Evolutionary conservation across 1,284 basidiomycete species (phyloP).

Genomic region (Laetiporus sulphureus): DNA sequence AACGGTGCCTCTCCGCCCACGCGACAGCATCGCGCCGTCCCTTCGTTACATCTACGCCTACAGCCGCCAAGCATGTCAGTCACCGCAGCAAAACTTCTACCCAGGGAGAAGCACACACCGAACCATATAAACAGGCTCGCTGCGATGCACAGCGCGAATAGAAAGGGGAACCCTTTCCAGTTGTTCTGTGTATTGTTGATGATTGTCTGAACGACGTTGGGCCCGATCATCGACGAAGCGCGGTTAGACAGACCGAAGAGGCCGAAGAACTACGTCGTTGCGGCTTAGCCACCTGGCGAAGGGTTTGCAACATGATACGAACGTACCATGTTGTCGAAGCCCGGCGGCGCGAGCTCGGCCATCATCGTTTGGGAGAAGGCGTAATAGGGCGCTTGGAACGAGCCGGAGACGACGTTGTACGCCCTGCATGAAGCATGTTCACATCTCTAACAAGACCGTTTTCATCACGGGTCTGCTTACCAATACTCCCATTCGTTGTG

Average conservation of each 20-base stretch:
- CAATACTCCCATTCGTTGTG: constrained; percentile 85
- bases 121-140: constrained; percentile 71
- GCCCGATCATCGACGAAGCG: constrained; percentile 77
- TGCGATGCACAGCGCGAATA: constrained; percentile 62
- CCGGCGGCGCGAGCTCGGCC: constrained; percentile 77
- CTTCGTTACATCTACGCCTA: constrained; percentile 60
- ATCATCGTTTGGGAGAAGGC: constrained; percentile 87
- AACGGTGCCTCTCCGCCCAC: constrained; percentile 43
- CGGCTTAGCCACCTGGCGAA: too few species aligned
- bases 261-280: constrained; percentile 71
- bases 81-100: neutral
- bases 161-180: constrained; percentile 80
- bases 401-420: constrained; percentile 75
- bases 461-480: constrained; percentile 30
- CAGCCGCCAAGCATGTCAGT: neutral
- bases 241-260: constrained; percentile 77
- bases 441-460: neutral
- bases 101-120: constrained; percentile 20
- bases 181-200: constrained; percentile 67
- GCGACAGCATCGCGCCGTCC: constrained; percentile 58
- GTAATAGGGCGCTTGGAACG: constrained; percentile 86
- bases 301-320: too few species aligned
- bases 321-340: constrained; percentile 74
- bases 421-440: constrained; percentile 35
- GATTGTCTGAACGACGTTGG: constrained; percentile 75